Base-by-base conservation (phyloP, 2,329 filamentous ascomycete species). In the Exophiala dermatitidis region DNA sequence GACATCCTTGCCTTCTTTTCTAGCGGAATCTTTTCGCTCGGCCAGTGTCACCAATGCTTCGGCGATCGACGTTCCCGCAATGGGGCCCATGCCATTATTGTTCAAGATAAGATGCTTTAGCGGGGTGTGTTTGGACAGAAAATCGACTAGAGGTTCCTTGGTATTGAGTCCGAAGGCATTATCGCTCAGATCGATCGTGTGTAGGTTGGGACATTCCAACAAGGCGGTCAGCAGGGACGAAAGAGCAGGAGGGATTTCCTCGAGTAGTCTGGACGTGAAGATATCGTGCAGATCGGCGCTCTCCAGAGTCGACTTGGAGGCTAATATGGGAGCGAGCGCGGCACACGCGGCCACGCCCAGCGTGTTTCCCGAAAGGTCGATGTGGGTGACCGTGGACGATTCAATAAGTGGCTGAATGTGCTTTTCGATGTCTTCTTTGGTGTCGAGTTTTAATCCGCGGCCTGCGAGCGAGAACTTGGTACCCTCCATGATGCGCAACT, bases 81-180 rank as follows among this genome's bases (percentile, higher is more conserved):
- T 85, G 26, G 93, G 93, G 8, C 93, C 93, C 36, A 98, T 82
- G 30, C 93, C 93, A 71, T 98, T 98, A 78, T 98, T 98, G 78
- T 97, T 97, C 54, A 98, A 83, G 72, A 94, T 89, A 30, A 98
- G 82, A 71, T 96, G 90, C 71, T 90, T 90, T 40, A 98, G 83
- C 2, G 93, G 91, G 2, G 87, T 82, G 72, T 97, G 91, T 54
- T 84, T 80, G 51, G 87, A 84, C 58, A 98, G 82, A 74, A 98
- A 98, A 56, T 88, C 87, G 62, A 95, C 88, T 46, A 98, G 82
- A 6, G 91, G 93, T 34, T 88, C 90, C 70, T 94, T 87, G 10
- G 89, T 95, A 73, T 95, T 96, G 57, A 96, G 82, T 52, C 93
- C 93, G 66, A 98, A 98, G 43, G 93, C 93, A 72, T 98, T 98